Percentiles rank a stretch among this genome's conserved stretches.
These are phyloP conservation scores for Sclerospora graminicola DNA, from an alignment of 352 stramenopile species.

Conservation along the genomic window DNA sequence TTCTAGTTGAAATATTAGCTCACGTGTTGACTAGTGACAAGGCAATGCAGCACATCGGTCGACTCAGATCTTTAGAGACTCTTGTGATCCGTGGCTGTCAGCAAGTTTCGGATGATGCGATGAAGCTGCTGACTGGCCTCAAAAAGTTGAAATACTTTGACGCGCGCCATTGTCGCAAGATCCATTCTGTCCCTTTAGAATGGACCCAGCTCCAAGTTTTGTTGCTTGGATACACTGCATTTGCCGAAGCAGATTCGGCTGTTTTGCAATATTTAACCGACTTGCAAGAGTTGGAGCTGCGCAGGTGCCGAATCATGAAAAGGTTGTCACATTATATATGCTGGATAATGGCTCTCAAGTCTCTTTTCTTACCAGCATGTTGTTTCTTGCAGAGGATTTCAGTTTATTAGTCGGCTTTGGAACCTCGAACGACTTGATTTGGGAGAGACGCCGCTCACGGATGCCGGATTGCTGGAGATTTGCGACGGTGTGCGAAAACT, in stretches of 20 bases:
- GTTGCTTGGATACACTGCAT: conserved; percentile 45
- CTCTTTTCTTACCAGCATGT: background rate
- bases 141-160: conserved; percentile 50
- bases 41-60: conserved; percentile 22
- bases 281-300: conserved; percentile 54
- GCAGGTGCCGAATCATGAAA: conserved; percentile 57
- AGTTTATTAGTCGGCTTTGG: conserved; percentile 53
- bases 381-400: conserved; percentile 34
- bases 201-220: conserved; percentile 50
- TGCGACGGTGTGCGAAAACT: conserved; percentile 36
- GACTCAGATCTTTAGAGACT: conserved; percentile 24
- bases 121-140: conserved; percentile 21
- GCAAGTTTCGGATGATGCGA: conserved; percentile 23
- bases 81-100: conserved; percentile 40
- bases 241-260: conserved; percentile 49
- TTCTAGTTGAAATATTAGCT: no score
- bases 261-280: conserved; percentile 41
- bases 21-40: conserved; percentile 21
- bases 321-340: conserved; percentile 20
- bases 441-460: conserved; percentile 47
- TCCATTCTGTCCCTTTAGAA: conserved; percentile 37
- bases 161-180: conserved; percentile 46
- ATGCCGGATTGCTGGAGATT: conserved; percentile 48
- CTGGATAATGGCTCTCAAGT: background rate
- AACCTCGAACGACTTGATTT: conserved; percentile 47